Conservation (phyloP, 2,329 filamentous ascomycete genomes). For the Delphinella strobiligena region DNA sequence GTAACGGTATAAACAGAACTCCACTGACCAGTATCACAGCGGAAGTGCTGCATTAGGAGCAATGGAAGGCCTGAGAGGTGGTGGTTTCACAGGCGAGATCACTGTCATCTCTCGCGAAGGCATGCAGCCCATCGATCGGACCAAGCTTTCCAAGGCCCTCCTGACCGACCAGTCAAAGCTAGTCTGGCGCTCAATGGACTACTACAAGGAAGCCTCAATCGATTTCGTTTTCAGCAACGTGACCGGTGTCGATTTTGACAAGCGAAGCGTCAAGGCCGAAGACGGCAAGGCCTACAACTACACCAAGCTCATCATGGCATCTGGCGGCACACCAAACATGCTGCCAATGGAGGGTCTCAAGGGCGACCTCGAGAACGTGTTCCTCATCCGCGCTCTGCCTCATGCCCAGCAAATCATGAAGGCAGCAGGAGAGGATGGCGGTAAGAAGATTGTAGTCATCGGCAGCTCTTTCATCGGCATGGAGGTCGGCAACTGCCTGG, state of each 20-base stretch:
- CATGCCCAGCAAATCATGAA: conserved; percentile 66
- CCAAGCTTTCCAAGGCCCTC: conserved; percentile 90
- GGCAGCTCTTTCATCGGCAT: conserved; percentile 96
- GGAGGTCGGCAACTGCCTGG: conserved; percentile 78
- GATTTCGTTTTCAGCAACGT: conserved; percentile 47
- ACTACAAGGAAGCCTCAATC: conserved; percentile 55
- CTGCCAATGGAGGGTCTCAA: conserved; percentile 80
- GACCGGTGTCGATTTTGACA: conserved; percentile 61
- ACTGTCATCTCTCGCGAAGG: conserved; percentile 77
- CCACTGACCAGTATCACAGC: conserved; percentile 23
- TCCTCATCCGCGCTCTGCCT: conserved; percentile 65
- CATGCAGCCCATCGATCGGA: conserved; percentile 70
- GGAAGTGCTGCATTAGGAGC: conserved; percentile 75
- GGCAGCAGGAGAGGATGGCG: conserved; percentile 64
- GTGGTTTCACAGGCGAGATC: conserved; percentile 67
- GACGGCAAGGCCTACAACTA: conserved; percentile 62
- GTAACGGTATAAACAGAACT: not conserved
- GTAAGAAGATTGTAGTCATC: conserved; percentile 85
- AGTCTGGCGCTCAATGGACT: conserved; percentile 62
- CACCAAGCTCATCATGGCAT: conserved; percentile 80
- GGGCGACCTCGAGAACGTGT: conserved; percentile 69
- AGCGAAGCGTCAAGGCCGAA: conserved; percentile 63
- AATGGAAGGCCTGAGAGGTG: conserved; percentile 69
- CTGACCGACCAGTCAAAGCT: conserved; percentile 71
- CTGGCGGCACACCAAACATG: conserved; percentile 64